Evolutionary conservation across 1,284 basidiomycete genomes (phyloP).

Genomic region (Meripilus lineatus): DNA sequence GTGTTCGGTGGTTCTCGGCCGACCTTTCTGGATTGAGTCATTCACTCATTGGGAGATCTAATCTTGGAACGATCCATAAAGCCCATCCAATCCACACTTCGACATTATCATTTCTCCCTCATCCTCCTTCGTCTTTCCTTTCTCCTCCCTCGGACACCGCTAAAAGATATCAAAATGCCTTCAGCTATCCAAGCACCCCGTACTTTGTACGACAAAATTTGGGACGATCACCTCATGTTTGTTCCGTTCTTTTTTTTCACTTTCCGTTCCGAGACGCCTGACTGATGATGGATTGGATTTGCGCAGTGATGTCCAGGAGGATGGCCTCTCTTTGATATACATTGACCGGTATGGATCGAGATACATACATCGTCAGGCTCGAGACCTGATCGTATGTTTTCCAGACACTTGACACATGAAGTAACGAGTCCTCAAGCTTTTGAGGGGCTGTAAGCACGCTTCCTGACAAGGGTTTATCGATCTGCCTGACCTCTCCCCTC

Average conservation of each 20-base stretch:
- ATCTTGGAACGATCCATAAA: no score
- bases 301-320: constrained; percentile 65
- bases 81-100: constrained; percentile 5
- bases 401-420: constrained; percentile 90
- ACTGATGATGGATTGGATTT: constrained; percentile 6
- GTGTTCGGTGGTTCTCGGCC: no score
- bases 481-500: background rate
- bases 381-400: constrained; percentile 3
- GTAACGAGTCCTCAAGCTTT: constrained; percentile 97
- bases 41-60: no score
- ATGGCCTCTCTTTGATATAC: constrained; percentile 86
- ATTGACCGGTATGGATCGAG: constrained; percentile 69
- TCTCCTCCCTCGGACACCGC: background rate
- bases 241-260: constrained; percentile 22
- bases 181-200: constrained; percentile 55
- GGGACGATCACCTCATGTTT: constrained; percentile 92
- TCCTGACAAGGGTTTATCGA: background rate
- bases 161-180: constrained; percentile 51
- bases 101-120: background rate
- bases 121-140: background rate
- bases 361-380: background rate
- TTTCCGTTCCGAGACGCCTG: background rate
- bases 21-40: no score
- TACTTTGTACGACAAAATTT: constrained; percentile 94
- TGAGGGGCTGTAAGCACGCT: constrained; percentile 73